Evolutionary conservation across 2,329 filamentous ascomycete species (phyloP), one percentile per base, ranked within the genome.

Genomic region (Colletotrichum magnum): DNA sequence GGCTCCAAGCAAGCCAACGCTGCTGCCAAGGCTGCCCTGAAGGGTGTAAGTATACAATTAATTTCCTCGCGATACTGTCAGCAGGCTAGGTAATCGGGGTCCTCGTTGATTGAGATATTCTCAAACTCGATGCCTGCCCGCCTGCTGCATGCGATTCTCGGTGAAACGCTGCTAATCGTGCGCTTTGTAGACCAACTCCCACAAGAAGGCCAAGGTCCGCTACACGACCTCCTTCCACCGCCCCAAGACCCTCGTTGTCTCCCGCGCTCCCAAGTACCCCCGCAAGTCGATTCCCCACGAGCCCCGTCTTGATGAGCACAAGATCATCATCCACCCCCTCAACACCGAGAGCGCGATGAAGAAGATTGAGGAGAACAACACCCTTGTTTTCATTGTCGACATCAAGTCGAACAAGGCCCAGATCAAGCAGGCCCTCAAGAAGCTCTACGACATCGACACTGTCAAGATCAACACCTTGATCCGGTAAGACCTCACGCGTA

Each of bases 331-430:
- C 82, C 94, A 98, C 91, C 96, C 96, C 76, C 90, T 99, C 82
- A 99, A 99, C 92, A 99, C 96, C 72, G 96, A 99, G 93, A 96
- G 93, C 81, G 96, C 97, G 81, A 98, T 99, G 95, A 99, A 99
- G 94, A 98, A 98, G 93, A 98, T 99, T 79, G 96, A 99, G 90
- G 96, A 99, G 93, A 95, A 99, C 92, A 99, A 99, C 91, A 99
- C 96, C 77, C 91, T 99, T 61, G 94, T 97, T 82, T 98, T 98
- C 90, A 97, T 97, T 78, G 94, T 97, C 81, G 93, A 98, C 78
- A 87, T 95, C 85, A 97, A 97, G 92, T 92, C 95, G 85, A 99
- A 99, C 92, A 99, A 99, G 94, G 92, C 94, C 83, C 96, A 99
- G 89, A 99, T 99, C 88, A 98, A 98, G 91, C 89, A 91, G 79